phyloP scores from a whole-genome alignment of 129 eudicot genomes.

The Silybum marianum region DNA sequence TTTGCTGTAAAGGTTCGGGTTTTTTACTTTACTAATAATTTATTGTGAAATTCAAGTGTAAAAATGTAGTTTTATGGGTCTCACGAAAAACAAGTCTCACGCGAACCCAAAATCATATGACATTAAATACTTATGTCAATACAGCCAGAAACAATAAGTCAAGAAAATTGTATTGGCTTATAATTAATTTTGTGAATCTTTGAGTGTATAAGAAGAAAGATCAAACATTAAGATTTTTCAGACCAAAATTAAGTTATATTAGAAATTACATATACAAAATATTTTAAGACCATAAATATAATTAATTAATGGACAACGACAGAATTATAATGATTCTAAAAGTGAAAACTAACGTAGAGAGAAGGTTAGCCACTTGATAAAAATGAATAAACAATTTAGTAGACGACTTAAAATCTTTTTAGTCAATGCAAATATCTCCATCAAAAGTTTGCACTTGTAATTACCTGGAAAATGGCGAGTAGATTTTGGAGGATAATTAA shows the following conservation, averaged over 20 bases:
- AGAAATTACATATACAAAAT: constrained; percentile 19
- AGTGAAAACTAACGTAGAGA: constrained; percentile 21
- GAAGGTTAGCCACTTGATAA: constrained; percentile 18
- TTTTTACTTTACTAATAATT: too few species aligned
- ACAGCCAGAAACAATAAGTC: not conserved
- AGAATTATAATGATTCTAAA: not conserved
- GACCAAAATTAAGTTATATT: not conserved
- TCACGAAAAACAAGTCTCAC: too few species aligned
- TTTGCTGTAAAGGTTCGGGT: too few species aligned
- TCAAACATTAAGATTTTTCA: not conserved
- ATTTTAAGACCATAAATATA: not conserved
- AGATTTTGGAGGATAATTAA: constrained; percentile 13
- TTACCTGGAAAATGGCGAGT: constrained; percentile 22
- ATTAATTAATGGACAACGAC: not conserved
- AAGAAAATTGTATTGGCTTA: not conserved
- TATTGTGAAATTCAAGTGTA: too few species aligned
- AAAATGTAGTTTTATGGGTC: too few species aligned
- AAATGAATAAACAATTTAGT: constrained; percentile 31
- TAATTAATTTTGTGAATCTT: not conserved
- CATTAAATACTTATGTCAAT: not conserved
- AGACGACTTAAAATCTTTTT: constrained; percentile 22
- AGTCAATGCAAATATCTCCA: constrained; percentile 30
- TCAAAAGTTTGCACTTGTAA: constrained; percentile 15
- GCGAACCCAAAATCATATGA: too few species aligned
- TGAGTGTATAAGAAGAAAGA: not conserved